Evolutionary conservation across 2,329 filamentous ascomycete species (phyloP).

Genomic region (Fusarium aywerte): DNA sequence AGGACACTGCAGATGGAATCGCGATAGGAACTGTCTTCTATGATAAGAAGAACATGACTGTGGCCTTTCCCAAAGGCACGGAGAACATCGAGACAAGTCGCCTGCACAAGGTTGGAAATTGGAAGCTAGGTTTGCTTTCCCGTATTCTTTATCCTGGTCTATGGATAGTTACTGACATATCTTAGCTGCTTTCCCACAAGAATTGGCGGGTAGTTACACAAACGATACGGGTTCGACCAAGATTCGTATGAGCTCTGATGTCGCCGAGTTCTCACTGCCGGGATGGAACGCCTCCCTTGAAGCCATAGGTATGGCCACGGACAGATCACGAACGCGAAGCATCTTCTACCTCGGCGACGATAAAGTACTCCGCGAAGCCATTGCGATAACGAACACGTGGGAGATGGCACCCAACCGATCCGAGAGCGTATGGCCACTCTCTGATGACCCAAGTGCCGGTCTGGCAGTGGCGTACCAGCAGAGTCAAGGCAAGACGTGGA

Average conservation of each 20-base stretch:
- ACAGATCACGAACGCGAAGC: not conserved
- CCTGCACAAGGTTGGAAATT: not conserved
- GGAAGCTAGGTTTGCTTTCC: not conserved
- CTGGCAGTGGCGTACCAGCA: not conserved
- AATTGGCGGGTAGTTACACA: not conserved
- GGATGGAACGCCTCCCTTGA: not conserved
- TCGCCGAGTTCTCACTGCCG: not conserved
- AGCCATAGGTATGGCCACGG: constrained; percentile 3
- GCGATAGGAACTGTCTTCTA: not conserved
- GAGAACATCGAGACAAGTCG: not conserved
- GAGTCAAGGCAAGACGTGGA: not conserved
- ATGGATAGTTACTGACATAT: not conserved
- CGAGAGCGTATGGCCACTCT: not conserved
- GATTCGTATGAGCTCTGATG: not conserved
- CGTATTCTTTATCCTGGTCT: accelerated
- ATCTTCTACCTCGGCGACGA: constrained; percentile 1
- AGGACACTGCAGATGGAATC: not conserved
- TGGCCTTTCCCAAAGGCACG: not conserved
- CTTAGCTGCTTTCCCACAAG: not conserved
- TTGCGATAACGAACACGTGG: not conserved
- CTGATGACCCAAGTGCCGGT: not conserved
- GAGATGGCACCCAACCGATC: constrained; percentile 1
- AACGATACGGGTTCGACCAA: not conserved
- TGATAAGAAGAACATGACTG: not conserved
- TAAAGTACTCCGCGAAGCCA: not conserved